Base-by-base conservation (phyloP, 805 yeast genomes). In the Ogataea paraovalis region DNA sequence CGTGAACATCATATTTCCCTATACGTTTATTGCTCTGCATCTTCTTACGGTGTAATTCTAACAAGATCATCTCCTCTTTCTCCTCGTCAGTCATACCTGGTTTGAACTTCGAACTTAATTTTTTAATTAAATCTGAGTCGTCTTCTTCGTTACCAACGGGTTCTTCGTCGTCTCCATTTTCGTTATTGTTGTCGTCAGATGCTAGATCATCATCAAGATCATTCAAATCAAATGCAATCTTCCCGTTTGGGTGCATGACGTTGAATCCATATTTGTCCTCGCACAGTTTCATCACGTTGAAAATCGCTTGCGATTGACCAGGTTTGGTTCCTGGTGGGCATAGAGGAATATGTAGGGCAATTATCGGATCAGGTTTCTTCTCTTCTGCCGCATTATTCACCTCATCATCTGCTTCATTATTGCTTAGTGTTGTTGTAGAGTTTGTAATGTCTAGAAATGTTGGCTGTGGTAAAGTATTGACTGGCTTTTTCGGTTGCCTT, bases 1-100 rank as follows among this genome's bases (percentile, higher is more conserved):
- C 99, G 50, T 87, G 83, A 42, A 80, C 73, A 63, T 94, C 99
- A 66, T 94, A 94, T 61, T 87, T 89, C 2, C 97, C 97, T 32
- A 90, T 88, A 54, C 86, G 79, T 45, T 90, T 78, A 59, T 85
- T 85, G 61, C 50, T 74, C 67, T 55, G 74, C 68, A 60, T 77
- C 71, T 60, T 73, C 67, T 62, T 67, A 34, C 65, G 49, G 42
- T 65, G 68, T 18, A 65, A 50, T 37, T 65, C 68, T 34, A 57
- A 56, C 30, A 65, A 45, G 28, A 65, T 56, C 51, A 62, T 46
- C 22, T 59, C 60, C 41, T 64, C 67, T 39, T 67, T 68, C 39
- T 67, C 65, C 28, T 60, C 59, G 43, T 65, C 66, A 3, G 62
- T 58, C 66, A 64, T 61, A 7, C 67, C 67, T 3, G 62, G 61